A percentile compares a stretch with the other conserved stretches of the same genome.
phyloP scores from a whole-genome alignment of 305 asterid genomes.

The Fraxinus floribunda region DNA sequence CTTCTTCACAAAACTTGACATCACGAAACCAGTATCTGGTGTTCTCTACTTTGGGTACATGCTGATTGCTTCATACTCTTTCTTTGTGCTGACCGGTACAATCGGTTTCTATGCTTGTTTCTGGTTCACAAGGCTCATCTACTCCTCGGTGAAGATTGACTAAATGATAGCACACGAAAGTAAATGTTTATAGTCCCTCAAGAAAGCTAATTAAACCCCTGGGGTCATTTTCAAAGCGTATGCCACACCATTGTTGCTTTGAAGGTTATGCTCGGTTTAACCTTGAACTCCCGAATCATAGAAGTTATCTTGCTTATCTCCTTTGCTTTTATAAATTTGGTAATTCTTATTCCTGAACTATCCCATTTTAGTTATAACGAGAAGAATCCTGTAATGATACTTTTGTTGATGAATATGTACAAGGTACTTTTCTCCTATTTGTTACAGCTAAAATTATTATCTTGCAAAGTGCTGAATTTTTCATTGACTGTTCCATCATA shows the following conservation, averaged over 20 bases:
- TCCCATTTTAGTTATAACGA: not conserved
- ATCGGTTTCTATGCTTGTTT: slow-evolving; percentile 18
- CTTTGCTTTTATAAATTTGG: not conserved
- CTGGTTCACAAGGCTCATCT: slow-evolving; percentile 18
- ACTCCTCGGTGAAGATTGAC: slow-evolving; percentile 15
- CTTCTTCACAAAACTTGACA: slow-evolving; percentile 19
- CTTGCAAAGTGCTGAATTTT: not conserved
- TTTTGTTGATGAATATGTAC: not conserved
- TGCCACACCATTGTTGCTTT: not conserved
- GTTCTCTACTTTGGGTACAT: slow-evolving; percentile 18
- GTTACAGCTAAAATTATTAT: not conserved
- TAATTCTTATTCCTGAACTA: slow-evolving; percentile 1
- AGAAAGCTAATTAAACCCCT: not conserved
- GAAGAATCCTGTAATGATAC: slow-evolving; percentile 10
- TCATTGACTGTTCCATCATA: not conserved
- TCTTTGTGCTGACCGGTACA: slow-evolving; percentile 16
- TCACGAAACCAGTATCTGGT: slow-evolving; percentile 17
- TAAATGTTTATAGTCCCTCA: not conserved
- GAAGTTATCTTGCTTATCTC: not conserved
- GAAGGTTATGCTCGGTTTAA: not conserved
- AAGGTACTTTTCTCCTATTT: not conserved
- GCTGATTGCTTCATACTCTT: slow-evolving; percentile 15
- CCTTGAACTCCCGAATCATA: not conserved
- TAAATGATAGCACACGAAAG: not conserved
- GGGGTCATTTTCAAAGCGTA: not conserved